A percentile compares a stretch with the other conserved stretches of the same genome.
phyloP scores from a whole-genome alignment of 2,329 filamentous ascomycete genomes.

The Penicillium sp. region DNA sequence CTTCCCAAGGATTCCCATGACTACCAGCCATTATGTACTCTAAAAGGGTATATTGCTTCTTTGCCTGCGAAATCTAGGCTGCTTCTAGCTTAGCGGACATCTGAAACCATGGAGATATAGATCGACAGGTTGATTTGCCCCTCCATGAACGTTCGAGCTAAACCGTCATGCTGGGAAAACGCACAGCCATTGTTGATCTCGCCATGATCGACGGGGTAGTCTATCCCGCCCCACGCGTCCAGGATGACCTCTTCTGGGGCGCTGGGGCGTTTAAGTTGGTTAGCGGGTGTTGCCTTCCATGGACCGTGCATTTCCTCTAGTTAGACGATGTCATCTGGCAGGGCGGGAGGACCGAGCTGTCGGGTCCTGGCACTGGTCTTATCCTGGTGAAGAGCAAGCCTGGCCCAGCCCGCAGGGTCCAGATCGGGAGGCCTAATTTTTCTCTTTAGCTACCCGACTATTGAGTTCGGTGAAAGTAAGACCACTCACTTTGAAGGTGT shows the following conservation, averaged over 20 bases:
- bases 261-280: neutral
- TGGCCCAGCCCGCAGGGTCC: neutral
- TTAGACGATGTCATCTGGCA: conserved; percentile 2
- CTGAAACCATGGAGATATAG: conserved; percentile 4
- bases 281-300: conserved; percentile 3
- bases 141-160: neutral
- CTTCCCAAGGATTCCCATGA: neutral
- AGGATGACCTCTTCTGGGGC: neutral
- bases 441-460: neutral
- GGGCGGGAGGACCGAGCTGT: neutral
- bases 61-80: neutral
- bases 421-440: neutral
- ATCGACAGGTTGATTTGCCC: conserved; percentile 1
- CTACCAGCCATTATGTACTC: neutral
- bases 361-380: neutral
- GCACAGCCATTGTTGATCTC: neutral
- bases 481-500: no score
- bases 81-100: conserved; percentile 1
- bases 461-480: neutral
- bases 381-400: neutral
- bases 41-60: neutral
- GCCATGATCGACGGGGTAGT: conserved; percentile 1
- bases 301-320: neutral
- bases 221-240: conserved; percentile 3
- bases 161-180: neutral